phyloP scores from a whole-genome alignment of 345 rosid species.

The Eucalyptus sp. region DNA sequence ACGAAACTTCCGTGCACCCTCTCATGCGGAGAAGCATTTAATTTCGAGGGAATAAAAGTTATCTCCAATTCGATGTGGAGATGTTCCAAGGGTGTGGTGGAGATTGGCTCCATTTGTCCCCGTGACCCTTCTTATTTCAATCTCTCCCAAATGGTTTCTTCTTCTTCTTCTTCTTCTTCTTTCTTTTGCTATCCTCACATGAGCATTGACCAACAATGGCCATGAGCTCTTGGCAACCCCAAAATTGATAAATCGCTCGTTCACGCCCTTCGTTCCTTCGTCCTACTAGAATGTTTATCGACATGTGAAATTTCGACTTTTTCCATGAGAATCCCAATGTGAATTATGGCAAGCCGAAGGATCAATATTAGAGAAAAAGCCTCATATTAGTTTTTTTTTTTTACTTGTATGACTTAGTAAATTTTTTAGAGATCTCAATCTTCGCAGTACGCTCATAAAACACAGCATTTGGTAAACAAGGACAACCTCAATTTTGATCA shows the following conservation, averaged over 20 bases:
- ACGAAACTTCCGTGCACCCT: background rate
- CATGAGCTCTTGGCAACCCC: background rate
- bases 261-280: background rate
- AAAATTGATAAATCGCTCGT: background rate
- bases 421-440: background rate
- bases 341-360: background rate
- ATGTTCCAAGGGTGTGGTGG: background rate
- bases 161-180: background rate
- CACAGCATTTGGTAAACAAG: background rate
- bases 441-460: fast-evolving
- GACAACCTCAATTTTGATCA: background rate
- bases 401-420: background rate
- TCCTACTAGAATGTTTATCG: background rate
- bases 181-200: background rate
- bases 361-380: background rate
- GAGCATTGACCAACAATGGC: background rate
- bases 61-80: background rate
- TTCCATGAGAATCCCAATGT: background rate
- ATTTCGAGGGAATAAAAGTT: background rate
- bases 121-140: background rate
- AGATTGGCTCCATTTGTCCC: background rate
- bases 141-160: background rate
- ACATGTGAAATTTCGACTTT: background rate
- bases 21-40: background rate
- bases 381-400: background rate